Conservation (phyloP, 257 asterid species). For the Nyctanthes arbortristis region DNA sequence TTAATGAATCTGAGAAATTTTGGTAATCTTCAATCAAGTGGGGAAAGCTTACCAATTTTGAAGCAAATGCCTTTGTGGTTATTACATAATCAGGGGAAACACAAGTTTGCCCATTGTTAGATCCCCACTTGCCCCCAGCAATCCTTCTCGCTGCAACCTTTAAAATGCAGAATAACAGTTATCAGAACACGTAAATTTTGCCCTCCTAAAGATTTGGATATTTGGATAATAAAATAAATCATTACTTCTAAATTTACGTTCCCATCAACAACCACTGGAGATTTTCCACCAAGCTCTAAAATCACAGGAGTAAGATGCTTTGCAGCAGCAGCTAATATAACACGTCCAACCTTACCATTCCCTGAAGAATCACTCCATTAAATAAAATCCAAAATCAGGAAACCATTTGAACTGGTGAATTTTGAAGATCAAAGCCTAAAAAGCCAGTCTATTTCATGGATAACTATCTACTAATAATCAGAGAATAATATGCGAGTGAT, state of each 20-base stretch:
- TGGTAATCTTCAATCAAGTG: conserved; percentile 9
- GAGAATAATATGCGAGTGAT: neutral
- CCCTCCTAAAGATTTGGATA: neutral
- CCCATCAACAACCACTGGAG: conserved; percentile 74
- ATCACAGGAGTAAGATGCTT: too few species aligned
- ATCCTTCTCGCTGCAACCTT: conserved; percentile 77
- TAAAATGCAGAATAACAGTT: conserved; percentile 12
- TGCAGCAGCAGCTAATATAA: conserved; percentile 78
- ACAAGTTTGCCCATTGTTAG: too few species aligned
- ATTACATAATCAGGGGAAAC: conserved; percentile 76
- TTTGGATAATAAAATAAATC: neutral
- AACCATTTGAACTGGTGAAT: neutral
- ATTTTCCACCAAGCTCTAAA: conserved; percentile 89
- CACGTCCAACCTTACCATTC: conserved; percentile 73
- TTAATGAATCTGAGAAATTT: conserved; percentile 5
- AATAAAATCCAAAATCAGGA: neutral
- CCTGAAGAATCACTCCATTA: conserved; percentile 39
- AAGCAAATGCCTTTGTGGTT: conserved; percentile 65
- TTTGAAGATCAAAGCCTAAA: neutral
- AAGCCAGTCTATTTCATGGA: neutral
- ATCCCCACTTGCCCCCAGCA: conserved; percentile 88
- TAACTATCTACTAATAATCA: too few species aligned
- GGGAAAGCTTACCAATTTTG: conserved; percentile 54
- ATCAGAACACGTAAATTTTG: neutral
- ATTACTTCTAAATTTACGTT: conserved; percentile 58